Conservation (phyloP, 768 basidiomycete genomes). For the Collybia mongolica region DNA sequence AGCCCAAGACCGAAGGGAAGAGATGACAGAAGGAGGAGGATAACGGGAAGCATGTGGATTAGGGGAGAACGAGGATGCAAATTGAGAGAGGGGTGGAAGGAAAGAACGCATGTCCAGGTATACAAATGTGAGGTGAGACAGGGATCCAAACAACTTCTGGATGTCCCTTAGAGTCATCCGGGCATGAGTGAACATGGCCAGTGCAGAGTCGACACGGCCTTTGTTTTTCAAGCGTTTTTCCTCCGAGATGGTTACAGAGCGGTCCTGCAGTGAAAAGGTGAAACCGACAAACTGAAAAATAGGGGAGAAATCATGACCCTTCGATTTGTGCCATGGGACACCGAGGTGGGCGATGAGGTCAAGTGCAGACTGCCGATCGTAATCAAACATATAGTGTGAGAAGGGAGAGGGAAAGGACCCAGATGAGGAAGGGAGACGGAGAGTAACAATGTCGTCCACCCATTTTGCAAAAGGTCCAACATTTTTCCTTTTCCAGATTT, state of each 20-base stretch:
- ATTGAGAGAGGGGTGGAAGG: constrained; percentile 24
- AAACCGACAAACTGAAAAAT: constrained; percentile 26
- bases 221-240: constrained; percentile 24
- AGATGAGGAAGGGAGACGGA: constrained; percentile 9
- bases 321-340: constrained; percentile 22
- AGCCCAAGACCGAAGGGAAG: constrained; percentile 33
- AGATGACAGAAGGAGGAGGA: constrained; percentile 18
- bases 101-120: constrained; percentile 21
- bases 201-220: constrained; percentile 8
- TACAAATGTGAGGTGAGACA: constrained; percentile 31
- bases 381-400: constrained; percentile 1
- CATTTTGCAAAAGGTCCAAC: constrained; percentile 21
- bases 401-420: background rate
- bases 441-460: constrained; percentile 29
- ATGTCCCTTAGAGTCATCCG: constrained; percentile 6
- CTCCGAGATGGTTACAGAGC: constrained; percentile 21
- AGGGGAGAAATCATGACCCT: constrained; percentile 19
- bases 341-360: constrained; percentile 11
- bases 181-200: background rate
- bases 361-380: background rate
- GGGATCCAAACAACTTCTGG: constrained; percentile 24
- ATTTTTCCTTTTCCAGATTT: constrained; percentile 17
- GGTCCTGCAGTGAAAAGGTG: constrained; percentile 20
- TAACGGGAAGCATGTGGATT: constrained; percentile 10
- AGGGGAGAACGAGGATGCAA: constrained; percentile 19